phyloP scores from a whole-genome alignment of 1,284 basidiomycete species.

The Puccinia triticina region DNA sequence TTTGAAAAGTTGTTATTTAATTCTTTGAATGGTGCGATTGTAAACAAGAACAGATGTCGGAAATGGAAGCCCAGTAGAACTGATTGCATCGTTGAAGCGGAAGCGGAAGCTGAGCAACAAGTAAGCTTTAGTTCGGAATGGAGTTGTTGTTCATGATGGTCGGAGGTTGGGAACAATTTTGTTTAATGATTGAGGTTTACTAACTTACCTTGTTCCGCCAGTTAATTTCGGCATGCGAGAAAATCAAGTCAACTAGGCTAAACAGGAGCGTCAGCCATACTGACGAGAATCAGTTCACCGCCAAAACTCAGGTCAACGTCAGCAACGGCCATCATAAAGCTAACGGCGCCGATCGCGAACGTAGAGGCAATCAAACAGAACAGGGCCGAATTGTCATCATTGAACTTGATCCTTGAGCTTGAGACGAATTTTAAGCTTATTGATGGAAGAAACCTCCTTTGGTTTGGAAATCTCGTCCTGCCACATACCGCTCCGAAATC shows the following conservation, averaged over 20 bases:
- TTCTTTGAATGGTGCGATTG: background rate
- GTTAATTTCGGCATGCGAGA: background rate
- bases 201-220: background rate
- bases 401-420: background rate
- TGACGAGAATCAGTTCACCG: background rate
- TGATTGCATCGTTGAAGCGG: background rate
- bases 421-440: background rate
- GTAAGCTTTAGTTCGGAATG: background rate
- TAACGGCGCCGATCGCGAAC: background rate
- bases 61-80: constrained; percentile 19
- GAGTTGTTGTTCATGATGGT: background rate
- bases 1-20: background rate
- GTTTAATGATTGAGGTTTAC: background rate
- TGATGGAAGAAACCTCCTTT: background rate
- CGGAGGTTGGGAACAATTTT: background rate
- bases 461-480: background rate
- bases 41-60: constrained; percentile 10
- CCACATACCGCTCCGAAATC: background rate
- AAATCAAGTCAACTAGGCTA: background rate
- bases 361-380: background rate
- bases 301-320: background rate
- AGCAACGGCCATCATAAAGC: background rate
- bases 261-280: constrained; percentile 9
- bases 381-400: background rate
- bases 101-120: constrained; percentile 15